A percentile compares a stretch with the other conserved stretches of the same genome.
phyloP scores from a whole-genome alignment of 2,329 filamentous ascomycete species.

The Ophiostoma quercus region DNA sequence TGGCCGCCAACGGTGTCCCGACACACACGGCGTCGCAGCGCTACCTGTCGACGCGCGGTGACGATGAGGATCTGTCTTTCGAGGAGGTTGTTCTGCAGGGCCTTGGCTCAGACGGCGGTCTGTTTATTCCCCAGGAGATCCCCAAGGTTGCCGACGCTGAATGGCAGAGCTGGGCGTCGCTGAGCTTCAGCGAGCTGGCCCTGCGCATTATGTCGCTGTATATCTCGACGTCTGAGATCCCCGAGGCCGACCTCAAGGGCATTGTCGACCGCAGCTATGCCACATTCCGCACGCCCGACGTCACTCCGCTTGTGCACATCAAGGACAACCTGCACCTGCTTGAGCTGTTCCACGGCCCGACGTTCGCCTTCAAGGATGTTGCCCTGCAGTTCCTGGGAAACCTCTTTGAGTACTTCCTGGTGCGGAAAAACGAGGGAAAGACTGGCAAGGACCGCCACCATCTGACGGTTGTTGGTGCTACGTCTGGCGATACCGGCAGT shows the following conservation, averaged over 20 bases:
- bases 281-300: conserved; percentile 75
- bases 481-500: conserved; percentile 83
- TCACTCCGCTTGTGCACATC: conserved; percentile 74
- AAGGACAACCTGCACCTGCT: conserved; percentile 73
- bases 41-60: conserved; percentile 28
- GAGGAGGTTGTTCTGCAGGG: conserved; percentile 88
- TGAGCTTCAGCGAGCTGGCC: conserved; percentile 75
- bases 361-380: conserved; percentile 91
- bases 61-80: conserved; percentile 61
- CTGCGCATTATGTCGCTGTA: conserved; percentile 82
- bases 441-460: conserved; percentile 64
- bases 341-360: conserved; percentile 94
- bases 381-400: conserved; percentile 95
- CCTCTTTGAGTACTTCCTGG: conserved; percentile 82
- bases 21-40: conserved; percentile 29
- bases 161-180: conserved; percentile 65
- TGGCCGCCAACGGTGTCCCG: conserved; percentile 25
- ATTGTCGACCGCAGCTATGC: conserved; percentile 83
- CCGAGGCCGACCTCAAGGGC: conserved; percentile 67
- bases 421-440: conserved; percentile 66
- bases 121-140: conserved; percentile 83
- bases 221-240: conserved; percentile 79
- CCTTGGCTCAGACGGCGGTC: conserved; percentile 76
- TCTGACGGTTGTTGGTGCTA: conserved; percentile 80
- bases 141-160: conserved; percentile 44